These are phyloP conservation scores for Diaporthe destruens DNA, from an alignment of 2,329 filamentous ascomycete genomes.

Conservation along the genomic window DNA sequence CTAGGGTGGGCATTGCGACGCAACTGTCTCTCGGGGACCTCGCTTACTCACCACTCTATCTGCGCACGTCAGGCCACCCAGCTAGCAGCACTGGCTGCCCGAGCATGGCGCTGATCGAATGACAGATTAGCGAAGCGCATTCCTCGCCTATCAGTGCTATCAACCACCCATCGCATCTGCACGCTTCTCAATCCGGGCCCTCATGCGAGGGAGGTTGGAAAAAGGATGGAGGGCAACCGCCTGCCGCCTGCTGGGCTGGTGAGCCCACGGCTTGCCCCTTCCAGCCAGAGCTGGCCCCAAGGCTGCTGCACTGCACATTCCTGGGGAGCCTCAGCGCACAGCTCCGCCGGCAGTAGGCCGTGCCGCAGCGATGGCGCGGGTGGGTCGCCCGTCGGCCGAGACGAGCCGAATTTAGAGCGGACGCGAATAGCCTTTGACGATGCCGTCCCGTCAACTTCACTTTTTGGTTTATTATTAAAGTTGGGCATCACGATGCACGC, in stretches of 20 bases:
- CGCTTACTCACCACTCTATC: constrained; percentile 37
- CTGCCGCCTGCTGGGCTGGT: constrained; percentile 5
- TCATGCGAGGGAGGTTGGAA: constrained; percentile 7
- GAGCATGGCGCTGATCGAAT: neutral
- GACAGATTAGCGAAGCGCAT: neutral
- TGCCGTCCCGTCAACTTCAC: neutral
- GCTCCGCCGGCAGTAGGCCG: constrained; percentile 35
- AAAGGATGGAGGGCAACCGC: neutral
- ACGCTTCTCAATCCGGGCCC: neutral
- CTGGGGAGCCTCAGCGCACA: constrained; percentile 21
- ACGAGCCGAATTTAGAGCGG: constrained; percentile 3
- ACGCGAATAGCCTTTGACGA: constrained; percentile 11
- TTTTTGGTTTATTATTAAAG: neutral
- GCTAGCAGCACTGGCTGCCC: constrained; percentile 10
- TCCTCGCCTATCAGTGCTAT: neutral
- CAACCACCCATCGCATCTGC: neutral
- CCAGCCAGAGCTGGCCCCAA: constrained; percentile 7
- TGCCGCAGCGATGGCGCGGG: constrained; percentile 10
- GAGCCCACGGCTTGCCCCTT: constrained; percentile 1
- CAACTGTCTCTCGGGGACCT: constrained; percentile 23
- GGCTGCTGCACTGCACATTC: neutral
- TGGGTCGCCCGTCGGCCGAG: constrained; percentile 8
- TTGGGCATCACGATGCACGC: constrained; percentile 13
- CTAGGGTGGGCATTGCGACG: neutral
- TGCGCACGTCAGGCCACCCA: neutral